Evolutionary conservation across 2,329 filamentous ascomycete species (phyloP).

Genomic region (Fusarium keratoplasticum): DNA sequence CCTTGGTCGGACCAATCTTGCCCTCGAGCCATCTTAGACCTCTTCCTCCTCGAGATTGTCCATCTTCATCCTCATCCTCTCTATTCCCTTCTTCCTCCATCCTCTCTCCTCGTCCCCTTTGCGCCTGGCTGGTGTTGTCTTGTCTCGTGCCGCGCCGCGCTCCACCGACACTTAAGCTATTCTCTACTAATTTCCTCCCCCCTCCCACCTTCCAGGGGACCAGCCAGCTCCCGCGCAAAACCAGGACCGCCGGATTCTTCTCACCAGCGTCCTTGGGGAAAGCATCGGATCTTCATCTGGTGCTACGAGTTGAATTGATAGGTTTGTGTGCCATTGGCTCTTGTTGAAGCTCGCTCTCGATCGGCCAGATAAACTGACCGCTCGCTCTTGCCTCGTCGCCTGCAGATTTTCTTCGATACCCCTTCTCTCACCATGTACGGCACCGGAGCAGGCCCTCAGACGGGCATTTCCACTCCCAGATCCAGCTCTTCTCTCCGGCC

Average conservation of each 20-base stretch:
- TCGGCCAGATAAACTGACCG: conserved; percentile 27
- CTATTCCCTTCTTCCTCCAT: conserved; percentile 33
- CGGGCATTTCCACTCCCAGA: conserved; percentile 95
- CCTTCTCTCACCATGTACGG: conserved; percentile 80
- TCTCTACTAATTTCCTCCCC: conserved; percentile 44
- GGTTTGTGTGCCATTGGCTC: conserved; percentile 41
- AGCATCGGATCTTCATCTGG: conserved; percentile 39
- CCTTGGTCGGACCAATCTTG: conserved; percentile 42
- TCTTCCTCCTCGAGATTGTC: conserved; percentile 45
- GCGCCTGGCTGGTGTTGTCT: conserved; percentile 46
- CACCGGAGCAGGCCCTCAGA: conserved; percentile 85
- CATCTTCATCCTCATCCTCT: conserved; percentile 40
- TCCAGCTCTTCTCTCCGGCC: conserved; percentile 93
- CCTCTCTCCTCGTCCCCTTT: conserved; percentile 33
- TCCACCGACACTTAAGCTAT: conserved; percentile 43
- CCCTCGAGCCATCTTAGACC: conserved; percentile 39
- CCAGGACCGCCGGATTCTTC: conserved; percentile 41
- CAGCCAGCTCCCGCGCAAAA: conserved; percentile 44
- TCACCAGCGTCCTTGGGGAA: conserved; percentile 44
- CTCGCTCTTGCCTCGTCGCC: conserved; percentile 8
- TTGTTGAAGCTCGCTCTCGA: neutral
- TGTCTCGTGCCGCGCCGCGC: conserved; percentile 40
- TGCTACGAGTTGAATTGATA: conserved; percentile 48
- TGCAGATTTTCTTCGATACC: conserved; percentile 57
- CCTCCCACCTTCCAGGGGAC: conserved; percentile 43